These are phyloP conservation scores for Rutstroemia sp. DNA, from an alignment of 2,329 filamentous ascomycete species.

Conservation along the genomic window DNA sequence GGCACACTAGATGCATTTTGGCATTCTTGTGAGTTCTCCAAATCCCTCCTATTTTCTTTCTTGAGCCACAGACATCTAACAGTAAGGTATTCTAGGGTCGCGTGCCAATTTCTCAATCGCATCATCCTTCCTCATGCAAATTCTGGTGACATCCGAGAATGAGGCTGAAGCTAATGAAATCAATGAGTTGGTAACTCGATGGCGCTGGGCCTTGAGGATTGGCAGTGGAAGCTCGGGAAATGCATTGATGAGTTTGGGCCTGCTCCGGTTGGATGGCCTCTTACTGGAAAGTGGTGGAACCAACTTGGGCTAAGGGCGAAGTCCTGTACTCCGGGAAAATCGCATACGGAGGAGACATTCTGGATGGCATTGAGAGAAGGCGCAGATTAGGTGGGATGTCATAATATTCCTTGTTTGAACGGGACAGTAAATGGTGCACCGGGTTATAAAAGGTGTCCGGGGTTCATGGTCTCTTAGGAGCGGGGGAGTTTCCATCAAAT, in stretches of 20 bases:
- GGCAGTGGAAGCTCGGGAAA: constrained; percentile 21
- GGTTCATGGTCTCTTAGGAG: too few species aligned
- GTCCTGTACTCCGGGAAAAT: too few species aligned
- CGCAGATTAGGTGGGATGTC: too few species aligned
- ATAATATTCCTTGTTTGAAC: too few species aligned
- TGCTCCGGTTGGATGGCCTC: constrained; percentile 26
- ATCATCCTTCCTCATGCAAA: constrained; percentile 29
- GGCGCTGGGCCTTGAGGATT: constrained; percentile 28
- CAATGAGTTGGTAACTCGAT: constrained; percentile 23
- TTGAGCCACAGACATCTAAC: background rate
- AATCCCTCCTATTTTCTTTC: background rate
- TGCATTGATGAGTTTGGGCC: constrained; percentile 25
- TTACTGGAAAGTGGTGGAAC: constrained; percentile 20
- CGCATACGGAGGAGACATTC: too few species aligned
- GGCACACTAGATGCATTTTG: constrained; percentile 27
- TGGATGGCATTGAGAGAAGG: too few species aligned
- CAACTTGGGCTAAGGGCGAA: too few species aligned
- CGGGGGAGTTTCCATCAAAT: too few species aligned
- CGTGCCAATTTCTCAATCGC: constrained; percentile 30
- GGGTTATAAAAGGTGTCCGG: too few species aligned
- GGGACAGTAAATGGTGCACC: too few species aligned
- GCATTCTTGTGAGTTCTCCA: constrained; percentile 25
- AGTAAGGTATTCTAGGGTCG: constrained; percentile 21
- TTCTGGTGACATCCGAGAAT: constrained; percentile 23
- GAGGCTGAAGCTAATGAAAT: constrained; percentile 25